Evolutionary conservation across 495 filamentous ascomycete species (phyloP).

Genomic region (Physcia stellaris): DNA sequence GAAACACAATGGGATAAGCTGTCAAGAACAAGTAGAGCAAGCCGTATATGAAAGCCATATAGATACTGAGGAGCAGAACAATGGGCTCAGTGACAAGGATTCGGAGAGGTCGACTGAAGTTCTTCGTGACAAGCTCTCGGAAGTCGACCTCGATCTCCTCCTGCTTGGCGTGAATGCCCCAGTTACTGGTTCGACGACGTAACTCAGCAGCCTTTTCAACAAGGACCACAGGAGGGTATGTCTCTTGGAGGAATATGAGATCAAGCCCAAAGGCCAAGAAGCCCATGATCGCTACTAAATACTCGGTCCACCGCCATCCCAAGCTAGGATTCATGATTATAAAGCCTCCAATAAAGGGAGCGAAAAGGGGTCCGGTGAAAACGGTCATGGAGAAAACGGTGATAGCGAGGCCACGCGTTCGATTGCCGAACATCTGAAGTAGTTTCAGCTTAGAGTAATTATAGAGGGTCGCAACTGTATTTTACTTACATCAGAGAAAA

Average conservation of each 20-base stretch:
- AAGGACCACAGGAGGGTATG: conserved; percentile 72
- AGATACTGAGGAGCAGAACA: conserved; percentile 56
- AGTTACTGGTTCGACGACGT: conserved; percentile 71
- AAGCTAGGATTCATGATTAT: conserved; percentile 50
- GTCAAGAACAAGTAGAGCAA: conserved; percentile 72
- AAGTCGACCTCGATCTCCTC: conserved; percentile 86
- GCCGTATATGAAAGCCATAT: conserved; percentile 71
- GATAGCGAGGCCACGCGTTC: conserved; percentile 63
- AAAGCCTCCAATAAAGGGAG: conserved; percentile 77
- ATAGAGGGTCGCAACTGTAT: conserved; percentile 54
- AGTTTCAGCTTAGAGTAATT: not conserved
- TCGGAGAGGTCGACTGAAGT: conserved; percentile 67
- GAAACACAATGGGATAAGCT: conserved; percentile 70
- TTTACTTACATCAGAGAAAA: conserved; percentile 84
- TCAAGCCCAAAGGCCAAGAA: conserved; percentile 54
- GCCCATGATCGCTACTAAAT: conserved; percentile 61
- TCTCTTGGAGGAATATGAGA: conserved; percentile 63
- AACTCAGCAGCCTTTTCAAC: conserved; percentile 65
- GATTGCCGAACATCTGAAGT: conserved; percentile 78
- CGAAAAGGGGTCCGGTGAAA: conserved; percentile 68
- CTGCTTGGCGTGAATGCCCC: conserved; percentile 89
- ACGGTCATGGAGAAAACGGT: conserved; percentile 76
- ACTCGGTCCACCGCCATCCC: conserved; percentile 84
- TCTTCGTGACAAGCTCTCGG: conserved; percentile 63
- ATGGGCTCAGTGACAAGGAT: conserved; percentile 75